Percentiles rank a stretch among this genome's conserved stretches.
These are phyloP conservation scores for Thinopyrum elongatum DNA, from an alignment of 176 grass and related monocot genomes.

Conservation along the genomic window DNA sequence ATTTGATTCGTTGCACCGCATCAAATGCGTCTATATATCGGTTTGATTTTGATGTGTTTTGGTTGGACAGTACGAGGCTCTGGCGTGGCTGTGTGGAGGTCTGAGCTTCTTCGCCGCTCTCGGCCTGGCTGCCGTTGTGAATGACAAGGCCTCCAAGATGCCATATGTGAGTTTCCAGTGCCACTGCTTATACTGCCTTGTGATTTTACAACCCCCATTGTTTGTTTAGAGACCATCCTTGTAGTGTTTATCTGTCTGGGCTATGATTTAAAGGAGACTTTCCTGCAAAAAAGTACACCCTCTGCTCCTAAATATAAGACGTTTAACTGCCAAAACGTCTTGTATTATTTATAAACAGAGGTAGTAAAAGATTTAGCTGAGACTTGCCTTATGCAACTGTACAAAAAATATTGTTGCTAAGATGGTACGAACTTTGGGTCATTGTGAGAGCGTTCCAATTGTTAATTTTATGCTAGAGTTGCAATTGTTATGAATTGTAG, in stretches of 20 bases:
- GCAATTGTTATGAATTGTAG: not conserved
- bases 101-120: constrained; percentile 74
- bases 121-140: constrained; percentile 55
- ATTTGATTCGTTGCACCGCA: not conserved
- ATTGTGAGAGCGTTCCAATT: not conserved
- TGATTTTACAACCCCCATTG: not conserved
- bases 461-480: not conserved
- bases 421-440: not conserved
- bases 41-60: constrained; percentile 33
- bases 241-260: not conserved
- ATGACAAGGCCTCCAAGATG: constrained; percentile 90
- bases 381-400: not conserved
- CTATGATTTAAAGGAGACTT: constrained; percentile 8
- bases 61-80: constrained; percentile 67
- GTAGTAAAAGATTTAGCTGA: not conserved
- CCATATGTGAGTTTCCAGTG: constrained; percentile 70
- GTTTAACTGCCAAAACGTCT: too few relatives aligned
- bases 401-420: not conserved
- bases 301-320: too few relatives aligned
- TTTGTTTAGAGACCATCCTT: not conserved
- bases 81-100: constrained; percentile 94
- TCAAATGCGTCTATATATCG: not conserved
- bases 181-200: not conserved
- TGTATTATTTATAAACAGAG: too few relatives aligned
- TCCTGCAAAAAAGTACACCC: not conserved